Conservation (phyloP, 257 asterid species). For the Scutellaria minor region DNA sequence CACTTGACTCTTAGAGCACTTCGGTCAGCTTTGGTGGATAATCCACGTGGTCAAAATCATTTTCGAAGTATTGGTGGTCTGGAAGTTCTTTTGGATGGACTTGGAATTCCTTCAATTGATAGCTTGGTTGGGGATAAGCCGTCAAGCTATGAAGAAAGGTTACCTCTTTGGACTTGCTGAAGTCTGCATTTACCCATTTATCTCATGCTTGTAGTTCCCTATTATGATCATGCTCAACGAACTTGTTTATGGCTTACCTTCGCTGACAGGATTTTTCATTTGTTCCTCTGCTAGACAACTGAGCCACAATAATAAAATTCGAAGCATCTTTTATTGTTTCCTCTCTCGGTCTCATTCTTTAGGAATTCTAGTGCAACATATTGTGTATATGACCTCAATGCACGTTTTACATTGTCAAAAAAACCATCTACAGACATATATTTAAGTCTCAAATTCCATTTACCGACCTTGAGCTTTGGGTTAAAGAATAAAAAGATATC, state of each 20-base stretch:
- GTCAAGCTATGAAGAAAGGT: conserved; percentile 60
- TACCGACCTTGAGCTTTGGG: conserved; percentile 10
- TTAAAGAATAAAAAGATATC: neutral
- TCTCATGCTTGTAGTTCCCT: neutral
- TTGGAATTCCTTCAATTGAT: conserved; percentile 73
- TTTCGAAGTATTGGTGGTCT: conserved; percentile 98
- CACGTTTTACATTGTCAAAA: conserved; percentile 7
- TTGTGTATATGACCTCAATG: conserved; percentile 17
- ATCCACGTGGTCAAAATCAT: conserved; percentile 98
- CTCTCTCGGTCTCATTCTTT: too few species aligned
- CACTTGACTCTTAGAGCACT: conserved; percentile 85
- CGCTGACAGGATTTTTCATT: conserved; percentile 18
- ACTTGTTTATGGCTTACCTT: conserved; percentile 6
- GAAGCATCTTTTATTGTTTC: too few species aligned
- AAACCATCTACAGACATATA: neutral
- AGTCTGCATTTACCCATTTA: conserved; percentile 33
- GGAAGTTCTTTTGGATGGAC: conserved; percentile 95
- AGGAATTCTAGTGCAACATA: too few species aligned
- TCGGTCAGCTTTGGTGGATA: conserved; percentile 77
- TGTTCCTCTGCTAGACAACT: too few species aligned
- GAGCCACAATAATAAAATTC: too few species aligned
- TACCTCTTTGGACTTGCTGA: conserved; percentile 36
- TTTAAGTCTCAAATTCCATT: neutral
- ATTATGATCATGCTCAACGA: conserved; percentile 23
- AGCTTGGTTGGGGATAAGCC: conserved; percentile 54